A percentile compares a stretch with the other conserved stretches of the same genome.
These are phyloP conservation scores for Myxozyma neotropica DNA, from an alignment of 805 yeast species.

Conservation along the genomic window DNA sequence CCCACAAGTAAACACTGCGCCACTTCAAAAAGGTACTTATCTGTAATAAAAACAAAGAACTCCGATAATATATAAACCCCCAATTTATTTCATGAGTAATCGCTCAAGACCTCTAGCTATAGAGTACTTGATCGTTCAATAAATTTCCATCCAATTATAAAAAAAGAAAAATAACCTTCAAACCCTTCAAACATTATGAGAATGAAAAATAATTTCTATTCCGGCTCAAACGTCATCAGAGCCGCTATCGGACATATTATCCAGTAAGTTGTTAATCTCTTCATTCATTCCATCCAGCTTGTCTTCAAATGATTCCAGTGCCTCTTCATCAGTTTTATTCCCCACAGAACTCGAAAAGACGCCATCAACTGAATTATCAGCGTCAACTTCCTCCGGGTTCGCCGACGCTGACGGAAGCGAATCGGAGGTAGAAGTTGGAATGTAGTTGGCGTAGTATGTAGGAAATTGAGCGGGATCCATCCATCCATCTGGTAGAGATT, in stretches of 20 bases:
- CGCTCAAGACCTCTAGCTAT: no score
- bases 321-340: neutral
- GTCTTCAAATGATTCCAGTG: slow-evolving; percentile 5
- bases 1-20: neutral
- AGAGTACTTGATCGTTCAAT: no score
- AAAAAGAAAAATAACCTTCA: no score
- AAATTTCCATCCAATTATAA: no score
- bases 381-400: neutral
- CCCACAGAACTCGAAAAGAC: neutral
- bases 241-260: slow-evolving; percentile 7
- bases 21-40: neutral
- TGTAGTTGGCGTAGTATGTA: slow-evolving; percentile 5
- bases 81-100: neutral
- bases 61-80: neutral
- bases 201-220: neutral
- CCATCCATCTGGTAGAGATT: slow-evolving; percentile 37
- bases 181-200: neutral
- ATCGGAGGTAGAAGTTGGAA: slow-evolving; percentile 1
- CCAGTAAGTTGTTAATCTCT: slow-evolving; percentile 22
- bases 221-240: neutral
- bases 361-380: slow-evolving; percentile 1
- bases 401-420: slow-evolving; percentile 2
- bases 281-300: slow-evolving; percentile 17
- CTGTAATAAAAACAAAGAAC: neutral
- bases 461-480: slow-evolving; percentile 33